A percentile compares a stretch with the other conserved stretches of the same genome.
These are phyloP conservation scores for Eucalyptus guilfoylei DNA, from an alignment of 345 rosid species.

Conservation along the genomic window DNA sequence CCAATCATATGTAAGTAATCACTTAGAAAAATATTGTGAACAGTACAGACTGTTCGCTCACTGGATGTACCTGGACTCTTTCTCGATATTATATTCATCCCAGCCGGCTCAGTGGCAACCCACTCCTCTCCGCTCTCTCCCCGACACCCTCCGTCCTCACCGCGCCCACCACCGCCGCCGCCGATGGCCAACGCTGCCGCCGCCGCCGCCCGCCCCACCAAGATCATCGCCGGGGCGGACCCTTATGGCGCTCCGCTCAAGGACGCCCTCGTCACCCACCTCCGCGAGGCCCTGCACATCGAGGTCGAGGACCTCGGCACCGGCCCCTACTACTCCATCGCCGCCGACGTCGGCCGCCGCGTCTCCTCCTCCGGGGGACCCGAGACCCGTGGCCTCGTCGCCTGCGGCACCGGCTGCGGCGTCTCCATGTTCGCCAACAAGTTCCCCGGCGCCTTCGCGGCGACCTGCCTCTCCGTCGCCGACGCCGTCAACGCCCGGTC, in stretches of 20 bases:
- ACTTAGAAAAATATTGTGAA: too few species aligned
- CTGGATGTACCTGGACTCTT: background rate
- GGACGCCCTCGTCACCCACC: slow-evolving; percentile 54
- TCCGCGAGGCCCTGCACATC: slow-evolving; percentile 54
- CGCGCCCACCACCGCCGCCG: too few species aligned
- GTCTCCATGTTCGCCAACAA: slow-evolving; percentile 88
- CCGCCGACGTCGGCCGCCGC: slow-evolving; percentile 78
- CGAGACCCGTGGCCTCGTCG: slow-evolving; percentile 50
- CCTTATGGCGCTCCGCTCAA: slow-evolving; percentile 50
- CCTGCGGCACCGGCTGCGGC: slow-evolving; percentile 79
- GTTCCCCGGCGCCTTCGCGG: slow-evolving; percentile 70
- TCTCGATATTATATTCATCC: background rate
- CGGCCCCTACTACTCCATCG: slow-evolving; percentile 65
- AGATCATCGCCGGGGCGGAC: slow-evolving; percentile 65
- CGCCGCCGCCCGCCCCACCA: slow-evolving; percentile 10
- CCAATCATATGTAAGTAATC: too few species aligned
- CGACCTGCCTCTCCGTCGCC: slow-evolving; percentile 54
- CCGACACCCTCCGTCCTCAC: too few species aligned
- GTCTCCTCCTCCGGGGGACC: slow-evolving; percentile 24
- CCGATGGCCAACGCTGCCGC: background rate
- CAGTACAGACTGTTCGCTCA: too few species aligned
- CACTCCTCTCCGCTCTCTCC: background rate
- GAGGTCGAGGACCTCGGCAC: slow-evolving; percentile 81
- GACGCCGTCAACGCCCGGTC: slow-evolving; percentile 72
- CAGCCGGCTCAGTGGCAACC: accelerated